A percentile compares a stretch with the other conserved stretches of the same genome.
phyloP scores from a whole-genome alignment of 2,329 filamentous ascomycete genomes.

The Monosporascus sp. region DNA sequence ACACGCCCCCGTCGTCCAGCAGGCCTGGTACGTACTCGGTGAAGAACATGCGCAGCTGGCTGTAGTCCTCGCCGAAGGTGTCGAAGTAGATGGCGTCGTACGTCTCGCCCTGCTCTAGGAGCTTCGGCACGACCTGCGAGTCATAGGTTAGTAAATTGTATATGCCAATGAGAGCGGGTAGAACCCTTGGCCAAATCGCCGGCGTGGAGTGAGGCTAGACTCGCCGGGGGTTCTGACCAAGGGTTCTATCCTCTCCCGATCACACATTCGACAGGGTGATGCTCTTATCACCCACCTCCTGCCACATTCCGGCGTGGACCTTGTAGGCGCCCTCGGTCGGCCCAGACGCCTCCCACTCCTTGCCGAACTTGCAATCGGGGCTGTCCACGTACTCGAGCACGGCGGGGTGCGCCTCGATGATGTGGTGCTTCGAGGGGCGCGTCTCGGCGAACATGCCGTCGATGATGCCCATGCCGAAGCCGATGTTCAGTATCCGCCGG shows the following conservation, averaged over 20 bases:
- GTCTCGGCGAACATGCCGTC: constrained; percentile 70
- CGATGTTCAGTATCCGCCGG: constrained; percentile 74
- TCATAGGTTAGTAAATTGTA: neutral
- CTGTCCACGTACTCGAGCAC: constrained; percentile 60
- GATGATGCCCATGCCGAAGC: constrained; percentile 88
- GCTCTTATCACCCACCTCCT: constrained; percentile 51
- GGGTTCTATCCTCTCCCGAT: no score
- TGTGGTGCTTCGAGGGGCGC: constrained; percentile 67
- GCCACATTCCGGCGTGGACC: constrained; percentile 73
- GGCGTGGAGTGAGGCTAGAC: no score
- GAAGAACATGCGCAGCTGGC: constrained; percentile 80
- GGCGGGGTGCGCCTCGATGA: constrained; percentile 78
- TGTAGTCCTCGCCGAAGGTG: constrained; percentile 93
- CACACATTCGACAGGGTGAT: no score
- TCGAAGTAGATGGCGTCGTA: constrained; percentile 96
- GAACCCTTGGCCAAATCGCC: no score
- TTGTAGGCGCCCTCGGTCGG: constrained; percentile 64
- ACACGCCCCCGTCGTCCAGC: constrained; percentile 66
- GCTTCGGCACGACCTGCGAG: constrained; percentile 43
- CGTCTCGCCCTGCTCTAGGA: constrained; percentile 62
- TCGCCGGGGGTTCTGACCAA: no score
- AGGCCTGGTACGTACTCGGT: constrained; percentile 78
- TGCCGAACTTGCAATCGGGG: constrained; percentile 46
- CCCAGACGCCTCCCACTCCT: constrained; percentile 47
- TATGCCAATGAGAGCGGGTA: no score